Base-by-base conservation (phyloP, 306 rosid species). In the Rubus parviflorus region DNA sequence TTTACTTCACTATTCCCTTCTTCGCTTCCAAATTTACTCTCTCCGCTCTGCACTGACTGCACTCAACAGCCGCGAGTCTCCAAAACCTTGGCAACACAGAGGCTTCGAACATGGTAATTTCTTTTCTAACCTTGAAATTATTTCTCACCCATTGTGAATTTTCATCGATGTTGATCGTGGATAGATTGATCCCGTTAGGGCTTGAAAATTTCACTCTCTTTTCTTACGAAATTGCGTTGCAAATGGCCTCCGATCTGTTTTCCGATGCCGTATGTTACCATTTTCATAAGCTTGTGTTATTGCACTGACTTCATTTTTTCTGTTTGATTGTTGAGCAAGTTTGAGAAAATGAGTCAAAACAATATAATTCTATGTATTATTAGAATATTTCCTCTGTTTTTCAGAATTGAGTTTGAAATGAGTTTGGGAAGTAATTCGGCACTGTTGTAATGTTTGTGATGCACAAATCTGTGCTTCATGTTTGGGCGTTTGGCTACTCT, bases 21-120 rank as follows among this genome's bases (percentile, higher is more conserved):
- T 25, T 4, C 10, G 19, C 47, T 10, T 51, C 22, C 7, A 35
- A 15, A 56, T 41, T 41, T 23, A 57, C 13, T 1, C 7, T 45
- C 70, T 5, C 69, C 77, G 16, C 77, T 45, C 78, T 4, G 13
- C 15, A 23, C 45, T 30, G 66, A 6, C 53, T 5, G 38, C 75
- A 20, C 72, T 46, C 75, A 65, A 19, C 38, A 42, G 17, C 47
- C 52, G 37, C 74, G 71, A 41, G 42, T 40, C 73, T 68, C 45
- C 62, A 19, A 77, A 57, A 68, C 57, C 68, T 41, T 43, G 6
- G 8, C 69, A 30, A 30, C 35, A 30, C 35, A 40, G 71, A 64
- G 41, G 3, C 68, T 48, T 48, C 68, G 41, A 61, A 60, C 57
- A 78, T 78, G 86, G 82, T 78, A 69, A 61, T 7, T 46, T 45